phyloP scores from a whole-genome alignment of 1,284 basidiomycete genomes.

The Leccinum griseonigrum region DNA sequence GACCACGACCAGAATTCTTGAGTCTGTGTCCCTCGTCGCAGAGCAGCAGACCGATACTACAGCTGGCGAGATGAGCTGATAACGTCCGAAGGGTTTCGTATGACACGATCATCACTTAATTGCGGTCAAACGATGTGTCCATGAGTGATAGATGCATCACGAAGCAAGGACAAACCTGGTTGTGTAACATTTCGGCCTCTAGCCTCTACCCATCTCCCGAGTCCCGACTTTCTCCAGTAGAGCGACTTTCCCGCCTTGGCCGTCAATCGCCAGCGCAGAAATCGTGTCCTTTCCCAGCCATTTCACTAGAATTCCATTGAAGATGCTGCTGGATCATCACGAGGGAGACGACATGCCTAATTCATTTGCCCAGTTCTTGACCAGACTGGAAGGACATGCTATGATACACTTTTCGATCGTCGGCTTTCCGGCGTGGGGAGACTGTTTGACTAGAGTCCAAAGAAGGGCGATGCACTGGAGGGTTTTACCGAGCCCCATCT shows the following conservation, averaged over 20 bases:
- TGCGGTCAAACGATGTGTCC: neutral
- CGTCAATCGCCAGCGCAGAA: conserved; percentile 82
- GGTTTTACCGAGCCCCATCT: conserved; percentile 97
- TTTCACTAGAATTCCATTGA: conserved; percentile 59
- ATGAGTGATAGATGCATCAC: neutral
- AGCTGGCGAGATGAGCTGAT: conserved; percentile 70
- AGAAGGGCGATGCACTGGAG: conserved; percentile 95
- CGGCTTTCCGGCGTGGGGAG: conserved; percentile 80
- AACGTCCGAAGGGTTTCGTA: conserved; percentile 93
- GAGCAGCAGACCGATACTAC: conserved; percentile 86
- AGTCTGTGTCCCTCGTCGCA: conserved; percentile 97
- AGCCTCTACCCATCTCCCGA: conserved; percentile 75
- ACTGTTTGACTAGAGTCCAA: conserved; percentile 98
- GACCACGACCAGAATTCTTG: conserved; percentile 85
- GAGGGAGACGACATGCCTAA: conserved; percentile 52
- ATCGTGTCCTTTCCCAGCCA: conserved; percentile 89
- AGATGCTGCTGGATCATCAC: neutral
- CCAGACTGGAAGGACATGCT: conserved; percentile 93
- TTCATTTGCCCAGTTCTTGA: conserved; percentile 99
- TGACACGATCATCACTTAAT: conserved; percentile 94
- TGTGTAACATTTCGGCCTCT: conserved; percentile 84
- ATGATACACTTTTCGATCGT: conserved; percentile 98
- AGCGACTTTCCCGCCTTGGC: conserved; percentile 84
- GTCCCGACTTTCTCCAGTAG: conserved; percentile 71
- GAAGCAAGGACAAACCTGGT: conserved; percentile 58